phyloP scores from a whole-genome alignment of 352 stramenopile genomes.

The Phytophthora pinifolia region DNA sequence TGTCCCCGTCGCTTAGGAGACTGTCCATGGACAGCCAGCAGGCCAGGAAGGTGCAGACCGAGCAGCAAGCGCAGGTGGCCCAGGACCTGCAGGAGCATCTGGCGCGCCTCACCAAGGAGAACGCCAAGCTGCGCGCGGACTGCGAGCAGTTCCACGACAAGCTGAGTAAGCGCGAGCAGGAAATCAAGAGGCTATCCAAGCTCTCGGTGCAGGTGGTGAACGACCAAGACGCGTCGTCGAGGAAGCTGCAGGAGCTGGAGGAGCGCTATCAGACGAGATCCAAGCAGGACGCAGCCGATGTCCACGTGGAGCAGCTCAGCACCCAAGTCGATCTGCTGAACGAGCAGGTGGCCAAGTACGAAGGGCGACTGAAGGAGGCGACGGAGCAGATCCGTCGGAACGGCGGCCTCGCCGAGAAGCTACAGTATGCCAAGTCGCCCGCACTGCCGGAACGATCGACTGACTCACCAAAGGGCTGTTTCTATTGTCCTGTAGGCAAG shows the following conservation, averaged over 20 bases:
- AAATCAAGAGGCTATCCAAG: slow-evolving; percentile 68
- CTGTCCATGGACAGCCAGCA: slow-evolving; percentile 29
- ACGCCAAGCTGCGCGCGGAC: slow-evolving; percentile 40
- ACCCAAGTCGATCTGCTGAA: slow-evolving; percentile 77
- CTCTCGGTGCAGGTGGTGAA: slow-evolving; percentile 38
- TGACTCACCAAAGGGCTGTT: not conserved
- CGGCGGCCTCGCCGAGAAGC: slow-evolving; percentile 46
- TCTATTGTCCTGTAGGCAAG: slow-evolving; percentile 29
- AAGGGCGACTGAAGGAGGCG: slow-evolving; percentile 63
- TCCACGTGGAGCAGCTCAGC: slow-evolving; percentile 73
- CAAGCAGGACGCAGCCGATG: slow-evolving; percentile 42
- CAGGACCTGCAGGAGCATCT: slow-evolving; percentile 53
- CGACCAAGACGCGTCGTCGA: slow-evolving; percentile 22
- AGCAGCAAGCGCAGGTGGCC: slow-evolving; percentile 36
- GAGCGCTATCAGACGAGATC: slow-evolving; percentile 33
- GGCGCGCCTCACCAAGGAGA: slow-evolving; percentile 43
- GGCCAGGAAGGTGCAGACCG: slow-evolving; percentile 13
- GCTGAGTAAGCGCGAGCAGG: slow-evolving; percentile 59
- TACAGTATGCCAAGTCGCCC: slow-evolving; percentile 32
- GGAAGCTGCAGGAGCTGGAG: slow-evolving; percentile 37
- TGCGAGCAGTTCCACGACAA: slow-evolving; percentile 51
- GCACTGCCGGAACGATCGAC: not conserved
- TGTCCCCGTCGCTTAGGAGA: slow-evolving; percentile 21
- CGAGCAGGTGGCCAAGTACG: slow-evolving; percentile 81
- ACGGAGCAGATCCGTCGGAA: slow-evolving; percentile 52